Conservation (phyloP, 306 rosid species). For the Rosa multiflora region DNA sequence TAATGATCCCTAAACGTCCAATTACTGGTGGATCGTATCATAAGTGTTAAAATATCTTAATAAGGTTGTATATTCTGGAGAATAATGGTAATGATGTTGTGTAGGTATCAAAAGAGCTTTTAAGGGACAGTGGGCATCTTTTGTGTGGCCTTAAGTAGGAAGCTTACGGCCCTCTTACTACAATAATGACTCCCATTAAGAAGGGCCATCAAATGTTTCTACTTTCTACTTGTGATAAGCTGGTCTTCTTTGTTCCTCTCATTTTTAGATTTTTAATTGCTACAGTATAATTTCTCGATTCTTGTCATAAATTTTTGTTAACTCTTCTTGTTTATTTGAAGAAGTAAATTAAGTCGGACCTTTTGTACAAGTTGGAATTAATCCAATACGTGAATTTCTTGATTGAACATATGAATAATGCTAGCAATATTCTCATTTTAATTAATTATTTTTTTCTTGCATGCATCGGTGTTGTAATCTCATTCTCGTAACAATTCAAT, state of each 20-base stretch:
- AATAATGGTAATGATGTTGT: slow-evolving; percentile 6
- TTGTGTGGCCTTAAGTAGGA: slow-evolving; percentile 4
- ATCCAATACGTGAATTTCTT: neutral
- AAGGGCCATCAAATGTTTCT: slow-evolving; percentile 1
- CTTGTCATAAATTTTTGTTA: neutral
- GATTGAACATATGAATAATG: neutral
- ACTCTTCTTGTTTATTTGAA: neutral
- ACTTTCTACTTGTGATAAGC: neutral
- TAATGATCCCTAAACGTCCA: neutral
- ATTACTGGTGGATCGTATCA: slow-evolving; percentile 13
- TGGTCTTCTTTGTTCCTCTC: neutral
- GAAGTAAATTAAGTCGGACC: neutral
- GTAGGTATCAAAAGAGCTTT: neutral
- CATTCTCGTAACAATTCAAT: neutral
- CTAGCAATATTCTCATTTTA: neutral
- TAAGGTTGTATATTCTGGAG: neutral
- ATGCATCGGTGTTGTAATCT: neutral
- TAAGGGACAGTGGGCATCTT: slow-evolving; percentile 17
- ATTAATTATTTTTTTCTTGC: neutral
- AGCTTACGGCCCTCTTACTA: slow-evolving; percentile 12
- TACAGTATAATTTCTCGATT: neutral
- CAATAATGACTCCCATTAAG: slow-evolving; percentile 5
- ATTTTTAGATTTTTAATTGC: neutral
- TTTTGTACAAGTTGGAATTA: neutral
- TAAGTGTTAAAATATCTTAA: slow-evolving; percentile 16